A percentile compares a stretch with the other conserved stretches of the same genome.
These are phyloP conservation scores for Leccinum incarnatum DNA, from an alignment of 768 basidiomycete species.

Conservation along the genomic window DNA sequence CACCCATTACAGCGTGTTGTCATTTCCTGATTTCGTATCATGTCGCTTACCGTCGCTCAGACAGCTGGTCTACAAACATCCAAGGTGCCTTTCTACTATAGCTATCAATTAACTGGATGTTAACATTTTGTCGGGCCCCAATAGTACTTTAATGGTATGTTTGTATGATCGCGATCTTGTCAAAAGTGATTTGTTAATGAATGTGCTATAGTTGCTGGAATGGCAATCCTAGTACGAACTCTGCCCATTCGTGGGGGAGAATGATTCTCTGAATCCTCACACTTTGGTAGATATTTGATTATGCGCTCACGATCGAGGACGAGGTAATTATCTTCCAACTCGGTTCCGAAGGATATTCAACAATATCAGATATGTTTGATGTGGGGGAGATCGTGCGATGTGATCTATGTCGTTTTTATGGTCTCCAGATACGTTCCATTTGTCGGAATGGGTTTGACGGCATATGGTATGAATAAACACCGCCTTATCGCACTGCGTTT, in stretches of 20 bases:
- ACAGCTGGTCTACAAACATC: neutral
- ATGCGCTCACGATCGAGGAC: neutral
- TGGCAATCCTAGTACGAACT: neutral
- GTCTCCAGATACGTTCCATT: neutral
- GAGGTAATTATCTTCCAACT: neutral
- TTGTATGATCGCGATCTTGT: neutral
- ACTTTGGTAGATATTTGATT: neutral
- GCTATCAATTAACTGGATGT: no score
- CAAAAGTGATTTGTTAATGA: neutral
- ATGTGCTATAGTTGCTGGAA: neutral
- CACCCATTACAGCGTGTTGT: neutral
- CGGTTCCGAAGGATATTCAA: neutral
- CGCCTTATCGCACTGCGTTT: neutral
- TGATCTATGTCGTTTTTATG: neutral
- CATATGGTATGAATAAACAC: neutral
- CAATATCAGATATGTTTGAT: neutral
- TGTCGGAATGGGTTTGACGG: neutral
- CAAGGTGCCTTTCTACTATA: neutral
- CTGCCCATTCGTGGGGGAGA: neutral
- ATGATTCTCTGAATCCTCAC: neutral
- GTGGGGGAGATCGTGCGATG: neutral
- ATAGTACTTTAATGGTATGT: neutral
- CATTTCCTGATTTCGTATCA: neutral
- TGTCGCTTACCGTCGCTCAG: neutral
- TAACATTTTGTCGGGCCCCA: neutral